Percentiles rank a stretch among this genome's conserved stretches.
Conservation (phyloP, 768 basidiomycete species). For the Lactarius hengduanensis region DNA sequence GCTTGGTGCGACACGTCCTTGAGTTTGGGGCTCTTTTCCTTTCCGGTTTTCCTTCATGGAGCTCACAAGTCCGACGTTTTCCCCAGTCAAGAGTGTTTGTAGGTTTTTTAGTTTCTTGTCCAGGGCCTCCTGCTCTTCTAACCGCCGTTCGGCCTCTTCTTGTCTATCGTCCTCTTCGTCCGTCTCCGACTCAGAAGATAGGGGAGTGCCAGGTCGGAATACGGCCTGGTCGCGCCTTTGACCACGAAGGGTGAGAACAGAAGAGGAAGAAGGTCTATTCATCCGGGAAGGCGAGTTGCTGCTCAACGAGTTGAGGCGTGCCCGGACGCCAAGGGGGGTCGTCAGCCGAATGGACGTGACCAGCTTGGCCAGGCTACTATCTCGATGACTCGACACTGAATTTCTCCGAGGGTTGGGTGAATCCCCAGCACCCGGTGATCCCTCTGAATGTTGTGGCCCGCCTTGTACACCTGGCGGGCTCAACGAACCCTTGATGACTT, state of each 20-base stretch:
- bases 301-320: slow-evolving; percentile 67
- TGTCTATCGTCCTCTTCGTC: slow-evolving; percentile 59
- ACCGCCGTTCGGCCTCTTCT: slow-evolving; percentile 65
- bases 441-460: slow-evolving; percentile 27
- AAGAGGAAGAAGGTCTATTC: slow-evolving; percentile 59
- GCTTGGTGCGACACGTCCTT: slow-evolving; percentile 40
- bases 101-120: slow-evolving; percentile 67
- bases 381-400: slow-evolving; percentile 23
- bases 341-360: slow-evolving; percentile 45
- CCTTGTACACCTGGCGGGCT: slow-evolving; percentile 46
- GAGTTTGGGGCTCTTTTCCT: slow-evolving; percentile 26
- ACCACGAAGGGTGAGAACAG: slow-evolving; percentile 60
- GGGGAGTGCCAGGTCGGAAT: slow-evolving; percentile 27
- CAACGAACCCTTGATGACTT: slow-evolving; percentile 65
- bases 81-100: slow-evolving; percentile 70
- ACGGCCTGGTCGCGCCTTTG: slow-evolving; percentile 25
- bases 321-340: slow-evolving; percentile 65
- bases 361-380: slow-evolving; percentile 33
- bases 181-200: slow-evolving; percentile 34
- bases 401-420: slow-evolving; percentile 25
- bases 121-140: slow-evolving; percentile 66
- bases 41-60: slow-evolving; percentile 31
- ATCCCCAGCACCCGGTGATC: slow-evolving; percentile 20
- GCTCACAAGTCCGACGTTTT: slow-evolving; percentile 65
- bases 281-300: slow-evolving; percentile 46